Evolutionary conservation across 2,329 filamentous ascomycete genomes (phyloP).

Genomic region (Ophiocordyceps camponoti-saundersi): DNA sequence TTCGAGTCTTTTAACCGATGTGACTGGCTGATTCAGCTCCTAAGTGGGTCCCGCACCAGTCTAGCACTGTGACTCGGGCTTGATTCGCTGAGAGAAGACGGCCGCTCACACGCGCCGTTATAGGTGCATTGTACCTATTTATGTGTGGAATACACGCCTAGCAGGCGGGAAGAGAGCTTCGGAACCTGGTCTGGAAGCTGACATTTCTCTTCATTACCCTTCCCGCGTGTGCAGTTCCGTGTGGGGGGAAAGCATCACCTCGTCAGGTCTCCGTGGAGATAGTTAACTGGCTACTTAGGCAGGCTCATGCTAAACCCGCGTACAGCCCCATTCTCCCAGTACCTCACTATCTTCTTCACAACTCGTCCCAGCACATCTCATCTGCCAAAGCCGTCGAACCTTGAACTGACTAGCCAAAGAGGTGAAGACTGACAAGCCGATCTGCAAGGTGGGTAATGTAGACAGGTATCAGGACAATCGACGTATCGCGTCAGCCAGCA

Average conservation of each 20-base stretch:
- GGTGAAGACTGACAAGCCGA: too few species aligned
- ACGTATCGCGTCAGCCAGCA: neutral
- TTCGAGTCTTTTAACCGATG: constrained; percentile 23
- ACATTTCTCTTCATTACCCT: neutral
- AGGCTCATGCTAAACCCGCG: too few species aligned
- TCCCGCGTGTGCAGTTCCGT: neutral
- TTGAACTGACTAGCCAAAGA: too few species aligned
- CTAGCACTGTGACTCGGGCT: constrained; percentile 8
- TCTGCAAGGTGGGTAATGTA: too few species aligned
- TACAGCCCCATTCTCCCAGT: too few species aligned
- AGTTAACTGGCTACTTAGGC: too few species aligned
- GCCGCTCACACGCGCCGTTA: constrained; percentile 7
- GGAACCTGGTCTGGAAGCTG: neutral
- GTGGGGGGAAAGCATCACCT: neutral
- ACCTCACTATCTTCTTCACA: too few species aligned
- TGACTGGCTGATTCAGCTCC: constrained; percentile 33
- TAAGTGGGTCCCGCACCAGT: constrained; percentile 15
- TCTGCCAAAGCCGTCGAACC: too few species aligned
- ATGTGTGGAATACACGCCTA: neutral
- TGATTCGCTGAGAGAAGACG: constrained; percentile 15
- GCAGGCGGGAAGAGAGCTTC: neutral
- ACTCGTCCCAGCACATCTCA: too few species aligned
- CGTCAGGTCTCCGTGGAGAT: too few species aligned
- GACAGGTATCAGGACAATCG: neutral
- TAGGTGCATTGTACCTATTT: neutral